Conservation (phyloP, 768 basidiomycete genomes). For the Rhizopogon roseolus region DNA sequence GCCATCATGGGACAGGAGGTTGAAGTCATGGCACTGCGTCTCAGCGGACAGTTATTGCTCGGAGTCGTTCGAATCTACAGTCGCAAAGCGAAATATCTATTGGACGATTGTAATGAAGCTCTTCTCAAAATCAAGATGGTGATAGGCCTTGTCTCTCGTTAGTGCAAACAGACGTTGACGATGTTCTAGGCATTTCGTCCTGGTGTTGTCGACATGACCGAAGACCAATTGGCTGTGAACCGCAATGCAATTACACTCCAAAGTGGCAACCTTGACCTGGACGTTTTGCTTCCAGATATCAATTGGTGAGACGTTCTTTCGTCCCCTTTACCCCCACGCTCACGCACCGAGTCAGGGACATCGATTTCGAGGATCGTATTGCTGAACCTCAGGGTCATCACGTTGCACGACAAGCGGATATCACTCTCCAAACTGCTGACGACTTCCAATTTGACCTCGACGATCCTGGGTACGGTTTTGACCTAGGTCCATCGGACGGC, state of each 20-base stretch:
- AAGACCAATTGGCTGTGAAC: conserved; percentile 85
- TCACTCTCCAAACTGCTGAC: conserved; percentile 77
- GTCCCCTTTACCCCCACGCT: conserved; percentile 1
- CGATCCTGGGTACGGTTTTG: conserved; percentile 59
- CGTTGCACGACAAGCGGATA: conserved; percentile 81
- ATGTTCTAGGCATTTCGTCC: conserved; percentile 80
- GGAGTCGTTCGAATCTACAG: conserved; percentile 98
- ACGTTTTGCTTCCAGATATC: conserved; percentile 73
- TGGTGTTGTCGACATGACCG: conserved; percentile 92
- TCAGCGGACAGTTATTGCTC: conserved; percentile 94
- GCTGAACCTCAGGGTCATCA: conserved; percentile 69
- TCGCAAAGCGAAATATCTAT: conserved; percentile 93
- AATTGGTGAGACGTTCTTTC: conserved; percentile 53
- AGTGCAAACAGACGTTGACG: background rate
- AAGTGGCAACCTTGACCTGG: conserved; percentile 71
- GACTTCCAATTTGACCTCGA: conserved; percentile 67
- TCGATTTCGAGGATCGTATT: conserved; percentile 66
- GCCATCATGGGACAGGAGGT: conserved; percentile 94
- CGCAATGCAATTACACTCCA: conserved; percentile 87
- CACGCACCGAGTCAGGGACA: conserved; percentile 49
- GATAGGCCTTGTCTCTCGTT: background rate
- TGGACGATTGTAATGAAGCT: conserved; percentile 98
- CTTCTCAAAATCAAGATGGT: conserved; percentile 95
- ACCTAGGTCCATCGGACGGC: conserved; percentile 73
- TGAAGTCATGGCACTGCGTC: conserved; percentile 88